phyloP scores from a whole-genome alignment of 1,284 basidiomycete species.

The Rhodotorula sp. region DNA sequence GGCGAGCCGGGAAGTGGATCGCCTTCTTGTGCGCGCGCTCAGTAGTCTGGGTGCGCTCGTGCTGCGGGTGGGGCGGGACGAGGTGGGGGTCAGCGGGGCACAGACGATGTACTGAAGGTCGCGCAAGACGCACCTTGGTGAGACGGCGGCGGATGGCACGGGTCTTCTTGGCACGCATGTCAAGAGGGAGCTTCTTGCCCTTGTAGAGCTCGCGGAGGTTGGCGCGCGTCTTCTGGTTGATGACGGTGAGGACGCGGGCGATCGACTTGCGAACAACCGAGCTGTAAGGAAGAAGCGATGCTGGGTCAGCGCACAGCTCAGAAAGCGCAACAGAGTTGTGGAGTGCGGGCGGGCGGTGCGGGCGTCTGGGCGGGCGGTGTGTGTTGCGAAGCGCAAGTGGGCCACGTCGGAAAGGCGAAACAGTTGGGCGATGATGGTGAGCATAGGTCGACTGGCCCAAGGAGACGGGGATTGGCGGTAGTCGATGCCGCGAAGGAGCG shows the following conservation, averaged over 20 bases:
- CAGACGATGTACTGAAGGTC: not conserved
- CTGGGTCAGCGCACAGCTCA: not conserved
- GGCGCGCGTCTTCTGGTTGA: slow-evolving; percentile 96
- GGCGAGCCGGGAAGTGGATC: slow-evolving; percentile 75
- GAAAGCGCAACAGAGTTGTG: too few relatives aligned
- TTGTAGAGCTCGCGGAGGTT: slow-evolving; percentile 98
- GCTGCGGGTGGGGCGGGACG: slow-evolving; percentile 55
- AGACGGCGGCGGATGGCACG: slow-evolving; percentile 95
- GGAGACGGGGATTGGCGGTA: too few relatives aligned
- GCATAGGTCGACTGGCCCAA: too few relatives aligned
- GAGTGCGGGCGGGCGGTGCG: not conserved
- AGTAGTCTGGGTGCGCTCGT: slow-evolving; percentile 80
- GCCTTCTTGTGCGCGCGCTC: slow-evolving; percentile 90
- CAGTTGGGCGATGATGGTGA: too few relatives aligned
- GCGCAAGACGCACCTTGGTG: slow-evolving; percentile 67
- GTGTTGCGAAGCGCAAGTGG: not conserved
- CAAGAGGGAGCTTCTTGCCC: slow-evolving; percentile 94
- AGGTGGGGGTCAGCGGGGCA: not conserved
- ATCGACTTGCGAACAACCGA: slow-evolving; percentile 98
- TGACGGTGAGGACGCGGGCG: slow-evolving; percentile 96
- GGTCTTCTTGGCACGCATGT: slow-evolving; percentile 97
- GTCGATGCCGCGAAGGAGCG: too few relatives aligned
- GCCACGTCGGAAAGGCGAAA: too few relatives aligned
- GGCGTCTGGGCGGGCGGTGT: not conserved
- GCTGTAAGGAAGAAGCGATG: slow-evolving; percentile 56